Base-by-base conservation (phyloP, 2,329 filamentous ascomycete species). In the Claviceps citrina region DNA sequence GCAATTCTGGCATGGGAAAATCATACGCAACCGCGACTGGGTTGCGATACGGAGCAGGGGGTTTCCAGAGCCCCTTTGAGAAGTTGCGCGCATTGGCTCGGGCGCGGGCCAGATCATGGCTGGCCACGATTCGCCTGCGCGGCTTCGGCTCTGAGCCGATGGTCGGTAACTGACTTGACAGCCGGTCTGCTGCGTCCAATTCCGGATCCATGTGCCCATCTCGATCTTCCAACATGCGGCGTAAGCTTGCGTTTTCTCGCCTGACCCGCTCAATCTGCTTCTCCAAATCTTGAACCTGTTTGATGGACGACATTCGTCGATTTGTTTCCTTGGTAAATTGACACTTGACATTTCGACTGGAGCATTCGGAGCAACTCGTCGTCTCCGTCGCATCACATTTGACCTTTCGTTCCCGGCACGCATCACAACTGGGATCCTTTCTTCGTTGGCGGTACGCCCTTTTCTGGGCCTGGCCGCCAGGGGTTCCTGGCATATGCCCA, bases 261-360 rank as follows among this genome's bases (percentile, higher is more conserved):
- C 79, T 83, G 31, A 91, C 71, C 39, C 80, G 73, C 35, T 81
- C 74, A 52, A 95, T 75, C 60, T 95, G 87, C 60, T 85, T 91
- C 62, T 96, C 89, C 20, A 98, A 69, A 57, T 98, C 91, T 61
- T 96, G 91, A 10, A 96, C 84, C 66, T 95, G 91, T 73, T 96
- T 98, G 64, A 96, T 96, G 1, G 89, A 96, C 15, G 91, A 96
- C 91, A 98, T 98, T 46, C 91, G 78, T 43, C 91, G 75, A 58
- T 98, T 98, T 10, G 91, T 98, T 62, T 98, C 91, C 63, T 98
- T 98, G 37, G 91, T 98, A 57, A 98, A 98, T 55, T 96, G 89
- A 56, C 91, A 98, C 59, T 93, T 93, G 48, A 96, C 89, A 56
- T 89, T 93, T 48, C 91, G 80, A 58, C 87, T 95, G 4, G 85